A percentile compares a stretch with the other conserved stretches of the same genome.
phyloP scores from a whole-genome alignment of 2,329 filamentous ascomycete species.

The Beauveria sp. region DNA sequence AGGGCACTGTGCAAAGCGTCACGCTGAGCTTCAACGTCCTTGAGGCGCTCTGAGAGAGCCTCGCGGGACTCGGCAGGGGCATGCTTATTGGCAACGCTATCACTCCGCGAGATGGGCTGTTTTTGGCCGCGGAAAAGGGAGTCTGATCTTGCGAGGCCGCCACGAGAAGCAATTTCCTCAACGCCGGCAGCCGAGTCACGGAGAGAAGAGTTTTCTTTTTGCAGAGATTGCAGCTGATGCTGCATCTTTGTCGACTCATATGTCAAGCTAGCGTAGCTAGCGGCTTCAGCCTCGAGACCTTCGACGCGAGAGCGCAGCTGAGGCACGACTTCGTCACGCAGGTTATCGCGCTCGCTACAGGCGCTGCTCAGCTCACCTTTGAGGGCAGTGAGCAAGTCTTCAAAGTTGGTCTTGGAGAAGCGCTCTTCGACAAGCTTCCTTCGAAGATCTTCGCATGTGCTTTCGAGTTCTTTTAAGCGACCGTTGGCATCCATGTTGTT shows the following conservation, averaged over 20 bases:
- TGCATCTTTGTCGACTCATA: constrained; percentile 82
- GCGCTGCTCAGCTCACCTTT: constrained; percentile 74
- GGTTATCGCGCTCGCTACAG: constrained; percentile 82
- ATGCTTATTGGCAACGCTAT: constrained; percentile 36
- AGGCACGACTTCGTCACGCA: constrained; percentile 81
- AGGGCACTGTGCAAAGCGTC: constrained; percentile 86
- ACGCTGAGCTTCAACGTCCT: constrained; percentile 87
- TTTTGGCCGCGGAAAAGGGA: constrained; percentile 45
- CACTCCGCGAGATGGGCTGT: constrained; percentile 50
- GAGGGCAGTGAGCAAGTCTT: constrained; percentile 80
- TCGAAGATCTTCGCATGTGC: constrained; percentile 71
- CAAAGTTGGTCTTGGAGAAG: constrained; percentile 83
- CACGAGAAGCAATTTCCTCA: constrained; percentile 18
- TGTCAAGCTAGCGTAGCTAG: constrained; percentile 62
- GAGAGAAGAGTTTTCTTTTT: constrained; percentile 57
- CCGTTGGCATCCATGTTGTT: constrained; percentile 48
- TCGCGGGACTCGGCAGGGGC: constrained; percentile 52
- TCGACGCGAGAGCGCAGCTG: constrained; percentile 69
- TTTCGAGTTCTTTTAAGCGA: constrained; percentile 71
- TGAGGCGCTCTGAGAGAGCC: constrained; percentile 67
- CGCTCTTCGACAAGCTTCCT: constrained; percentile 79
- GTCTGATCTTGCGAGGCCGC: constrained; percentile 56
- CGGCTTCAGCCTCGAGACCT: constrained; percentile 66
- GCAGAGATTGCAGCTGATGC: constrained; percentile 70
- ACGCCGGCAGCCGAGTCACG: constrained; percentile 27